Conservation (phyloP, 441 rosid genomes). For the Pelargonium cotyledonis region DNA sequence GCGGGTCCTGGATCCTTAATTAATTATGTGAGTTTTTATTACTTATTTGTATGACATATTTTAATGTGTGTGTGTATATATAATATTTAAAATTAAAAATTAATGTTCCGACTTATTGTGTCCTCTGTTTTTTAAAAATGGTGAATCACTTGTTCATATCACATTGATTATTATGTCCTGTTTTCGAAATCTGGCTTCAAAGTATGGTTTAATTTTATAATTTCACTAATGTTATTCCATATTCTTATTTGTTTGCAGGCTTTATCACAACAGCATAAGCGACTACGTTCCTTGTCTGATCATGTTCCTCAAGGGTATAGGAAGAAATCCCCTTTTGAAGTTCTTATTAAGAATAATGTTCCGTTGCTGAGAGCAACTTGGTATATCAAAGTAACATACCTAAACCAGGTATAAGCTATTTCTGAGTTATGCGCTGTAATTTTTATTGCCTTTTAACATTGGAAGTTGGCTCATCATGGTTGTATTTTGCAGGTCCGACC, state of each 20-base stretch:
- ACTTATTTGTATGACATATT: no score
- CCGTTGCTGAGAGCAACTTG: slow-evolving; percentile 96
- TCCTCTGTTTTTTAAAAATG: no score
- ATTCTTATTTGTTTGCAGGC: slow-evolving; percentile 40
- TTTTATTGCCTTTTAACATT: slow-evolving; percentile 9
- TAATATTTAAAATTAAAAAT: no score
- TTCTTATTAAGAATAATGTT: slow-evolving; percentile 88
- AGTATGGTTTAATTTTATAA: no score
- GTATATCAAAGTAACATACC: slow-evolving; percentile 94
- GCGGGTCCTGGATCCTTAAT: no score
- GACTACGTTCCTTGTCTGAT: slow-evolving; percentile 79
- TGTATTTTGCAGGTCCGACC: slow-evolving; percentile 65
- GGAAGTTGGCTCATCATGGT: slow-evolving; percentile 26
- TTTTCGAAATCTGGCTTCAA: no score
- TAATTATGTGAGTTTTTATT: no score
- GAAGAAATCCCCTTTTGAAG: slow-evolving; percentile 75
- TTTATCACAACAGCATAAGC: slow-evolving; percentile 73
- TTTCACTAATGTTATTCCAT: no score
- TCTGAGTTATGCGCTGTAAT: background rate
- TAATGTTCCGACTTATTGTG: no score
- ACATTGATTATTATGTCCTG: no score
- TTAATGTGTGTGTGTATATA: no score
- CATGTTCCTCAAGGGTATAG: slow-evolving; percentile 81
- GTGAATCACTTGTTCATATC: no score
- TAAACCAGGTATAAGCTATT: slow-evolving; percentile 69